Evolutionary conservation across 2,329 filamentous ascomycete species (phyloP), one percentile per base, ranked within the genome.

Genomic region (Epichloe sp.): DNA sequence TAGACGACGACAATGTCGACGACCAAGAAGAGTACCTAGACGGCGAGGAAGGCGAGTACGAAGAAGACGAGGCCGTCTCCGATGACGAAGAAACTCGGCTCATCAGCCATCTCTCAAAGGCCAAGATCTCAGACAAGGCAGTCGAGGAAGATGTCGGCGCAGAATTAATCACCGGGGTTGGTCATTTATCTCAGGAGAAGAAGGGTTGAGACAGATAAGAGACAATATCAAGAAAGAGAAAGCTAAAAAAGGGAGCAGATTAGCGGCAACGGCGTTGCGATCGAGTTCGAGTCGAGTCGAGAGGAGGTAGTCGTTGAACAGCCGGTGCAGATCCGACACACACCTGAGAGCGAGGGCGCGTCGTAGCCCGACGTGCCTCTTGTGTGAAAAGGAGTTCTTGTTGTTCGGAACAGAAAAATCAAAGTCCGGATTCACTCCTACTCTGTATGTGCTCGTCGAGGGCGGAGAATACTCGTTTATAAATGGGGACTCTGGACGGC

Each of bases 91-190:
- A 60, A 48, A 40, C 40, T 6, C 44, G 36, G 14, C 44, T 48
- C 15, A 26, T 50, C 23, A 51, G 54, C 50, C 48, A 57, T 42
- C 52, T 58, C 47, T 51, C 48, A 47, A 47, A 54, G 38, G 46
- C 44, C 10, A 50, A 48, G 11, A 12, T 53, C 17, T 46, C 44
- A n/a, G 50, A 54, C 11, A 48, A 58, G 15, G 49, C 57, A 43
- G 49, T 66, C 23, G 62, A 70, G 5, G 65, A 71, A 53, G 79
- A 82, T 56, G 51, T 72, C 11, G 67, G 70, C 50, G 79, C 77
- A 2, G 78, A 82, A 62, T 57, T 79, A 31, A 81, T 82, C 50
- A 81, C 78, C 17, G 79, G 79, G 50, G 64, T 83, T 65, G 72
- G 73, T 65, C 70, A 77, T 54, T 62, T 82, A 48, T 68, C 69